Conservation (phyloP, 257 asterid genomes). For the Leptodermis oblonga region DNA sequence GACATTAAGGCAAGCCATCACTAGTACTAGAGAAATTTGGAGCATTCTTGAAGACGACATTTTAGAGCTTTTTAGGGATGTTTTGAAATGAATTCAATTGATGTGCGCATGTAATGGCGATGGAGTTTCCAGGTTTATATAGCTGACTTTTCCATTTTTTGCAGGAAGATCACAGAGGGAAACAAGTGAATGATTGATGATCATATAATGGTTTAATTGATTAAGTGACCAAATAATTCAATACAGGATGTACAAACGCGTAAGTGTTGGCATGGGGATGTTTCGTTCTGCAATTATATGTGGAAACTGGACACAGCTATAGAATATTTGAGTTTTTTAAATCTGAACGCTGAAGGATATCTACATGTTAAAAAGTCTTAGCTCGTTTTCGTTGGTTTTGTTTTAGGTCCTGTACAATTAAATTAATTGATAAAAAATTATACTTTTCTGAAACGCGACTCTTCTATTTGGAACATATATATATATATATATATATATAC, state of each 20-base stretch:
- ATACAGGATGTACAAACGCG: slow-evolving; percentile 11
- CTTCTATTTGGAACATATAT: no score
- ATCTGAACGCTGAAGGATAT: no score
- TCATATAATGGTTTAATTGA: background rate
- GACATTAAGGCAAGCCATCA: slow-evolving; percentile 27
- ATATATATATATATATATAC: no score
- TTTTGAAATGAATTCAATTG: background rate
- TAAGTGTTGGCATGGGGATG: no score
- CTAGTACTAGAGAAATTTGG: slow-evolving; percentile 9
- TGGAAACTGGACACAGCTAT: slow-evolving; percentile 5
- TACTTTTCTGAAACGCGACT: no score
- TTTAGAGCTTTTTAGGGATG: background rate
- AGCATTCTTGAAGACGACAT: slow-evolving; percentile 16
- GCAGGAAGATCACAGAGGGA: slow-evolving; percentile 2
- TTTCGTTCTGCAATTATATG: no score
- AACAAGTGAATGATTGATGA: background rate
- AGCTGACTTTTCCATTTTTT: background rate
- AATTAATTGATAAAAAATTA: no score
- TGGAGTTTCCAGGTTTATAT: background rate
- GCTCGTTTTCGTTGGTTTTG: no score
- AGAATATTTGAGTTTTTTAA: background rate
- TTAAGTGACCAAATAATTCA: background rate
- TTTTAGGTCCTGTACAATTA: no score
- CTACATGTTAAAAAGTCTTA: no score
- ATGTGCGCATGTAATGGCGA: background rate